A percentile compares a stretch with the other conserved stretches of the same genome.
These are phyloP conservation scores for Periconia sp. DNA, from an alignment of 2,329 filamentous ascomycete genomes.

Conservation along the genomic window DNA sequence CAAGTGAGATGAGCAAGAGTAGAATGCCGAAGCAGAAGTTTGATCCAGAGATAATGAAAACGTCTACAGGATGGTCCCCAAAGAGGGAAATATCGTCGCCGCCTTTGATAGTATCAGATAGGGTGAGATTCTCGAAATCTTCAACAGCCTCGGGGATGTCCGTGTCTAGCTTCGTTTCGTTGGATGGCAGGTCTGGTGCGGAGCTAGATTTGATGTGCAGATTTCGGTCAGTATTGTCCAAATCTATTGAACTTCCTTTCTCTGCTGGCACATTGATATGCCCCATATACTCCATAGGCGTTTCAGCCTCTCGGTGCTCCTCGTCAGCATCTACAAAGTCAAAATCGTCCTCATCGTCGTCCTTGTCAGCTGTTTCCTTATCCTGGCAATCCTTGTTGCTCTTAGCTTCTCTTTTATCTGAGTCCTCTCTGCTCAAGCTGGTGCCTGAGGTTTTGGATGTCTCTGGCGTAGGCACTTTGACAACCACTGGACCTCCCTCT, in stretches of 20 bases:
- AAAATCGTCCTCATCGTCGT: slow-evolving; percentile 41
- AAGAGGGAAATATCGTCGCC: slow-evolving; percentile 69
- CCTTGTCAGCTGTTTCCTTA: slow-evolving; percentile 22
- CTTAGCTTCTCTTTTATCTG: slow-evolving; percentile 6
- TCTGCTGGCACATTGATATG: slow-evolving; percentile 42
- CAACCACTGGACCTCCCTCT: slow-evolving; percentile 13
- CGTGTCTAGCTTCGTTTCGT: slow-evolving; percentile 20
- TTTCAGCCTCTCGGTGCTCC: slow-evolving; percentile 51
- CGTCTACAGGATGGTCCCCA: slow-evolving; percentile 73
- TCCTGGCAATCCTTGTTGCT: slow-evolving; percentile 10
- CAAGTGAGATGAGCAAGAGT: slow-evolving; percentile 85
- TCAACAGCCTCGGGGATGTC: slow-evolving; percentile 31
- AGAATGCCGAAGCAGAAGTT: slow-evolving; percentile 91
- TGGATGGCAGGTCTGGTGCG: slow-evolving; percentile 27
- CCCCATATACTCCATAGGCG: slow-evolving; percentile 56
- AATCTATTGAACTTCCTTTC: slow-evolving; percentile 26
- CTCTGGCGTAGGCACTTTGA: slow-evolving; percentile 16
- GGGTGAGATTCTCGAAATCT: slow-evolving; percentile 38
- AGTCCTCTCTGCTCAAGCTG: slow-evolving; percentile 18
- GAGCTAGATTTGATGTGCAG: slow-evolving; percentile 32
- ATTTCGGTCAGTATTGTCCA: slow-evolving; percentile 31
- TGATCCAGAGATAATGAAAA: slow-evolving; percentile 86
- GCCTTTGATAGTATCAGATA: slow-evolving; percentile 42
- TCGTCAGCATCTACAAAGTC: slow-evolving; percentile 67
- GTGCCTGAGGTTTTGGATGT: slow-evolving; percentile 22